Evolutionary conservation across 306 rosid genomes (phyloP).

Genomic region (Macrotyloma uniflorum): DNA sequence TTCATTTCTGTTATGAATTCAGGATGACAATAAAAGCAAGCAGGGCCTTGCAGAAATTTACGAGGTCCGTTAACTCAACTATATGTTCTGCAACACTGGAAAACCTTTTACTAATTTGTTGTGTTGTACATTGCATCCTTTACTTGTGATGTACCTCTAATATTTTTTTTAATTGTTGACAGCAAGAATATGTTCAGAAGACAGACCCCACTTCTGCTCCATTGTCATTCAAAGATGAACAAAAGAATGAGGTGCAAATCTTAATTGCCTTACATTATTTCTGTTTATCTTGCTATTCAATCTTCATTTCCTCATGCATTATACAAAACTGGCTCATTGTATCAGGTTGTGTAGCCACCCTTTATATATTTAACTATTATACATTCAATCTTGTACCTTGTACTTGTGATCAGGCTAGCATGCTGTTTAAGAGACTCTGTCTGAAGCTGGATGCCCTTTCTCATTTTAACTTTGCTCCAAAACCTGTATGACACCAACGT

Average conservation of each 20-base stretch:
- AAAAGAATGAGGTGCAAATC: constrained; percentile 71
- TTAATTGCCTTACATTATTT: constrained; percentile 17
- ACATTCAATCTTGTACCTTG: constrained; percentile 35
- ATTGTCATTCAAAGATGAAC: constrained; percentile 71
- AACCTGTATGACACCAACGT: constrained; percentile 72
- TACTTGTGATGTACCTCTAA: constrained; percentile 15
- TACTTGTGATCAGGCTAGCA: constrained; percentile 68
- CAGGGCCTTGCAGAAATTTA: constrained; percentile 85
- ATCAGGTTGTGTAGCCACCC: constrained; percentile 9
- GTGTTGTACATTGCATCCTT: constrained; percentile 11
- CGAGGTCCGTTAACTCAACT: constrained; percentile 69
- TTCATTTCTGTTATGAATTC: constrained; percentile 35
- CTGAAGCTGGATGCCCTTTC: constrained; percentile 92
- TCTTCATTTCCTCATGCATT: constrained; percentile 28
- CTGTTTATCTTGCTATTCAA: constrained; percentile 6
- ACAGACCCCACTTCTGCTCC: constrained; percentile 61
- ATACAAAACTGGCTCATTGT: neutral
- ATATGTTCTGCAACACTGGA: constrained; percentile 26
- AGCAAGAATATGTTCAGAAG: constrained; percentile 88
- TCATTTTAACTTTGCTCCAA: constrained; percentile 90
- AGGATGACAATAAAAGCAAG: constrained; percentile 96
- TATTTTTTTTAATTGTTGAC: constrained; percentile 41
- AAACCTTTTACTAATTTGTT: neutral
- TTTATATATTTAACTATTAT: constrained; percentile 23
- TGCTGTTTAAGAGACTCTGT: constrained; percentile 75